Evolutionary conservation across 2,329 filamentous ascomycete species (phyloP).

Genomic region (Saccharata proteae): DNA sequence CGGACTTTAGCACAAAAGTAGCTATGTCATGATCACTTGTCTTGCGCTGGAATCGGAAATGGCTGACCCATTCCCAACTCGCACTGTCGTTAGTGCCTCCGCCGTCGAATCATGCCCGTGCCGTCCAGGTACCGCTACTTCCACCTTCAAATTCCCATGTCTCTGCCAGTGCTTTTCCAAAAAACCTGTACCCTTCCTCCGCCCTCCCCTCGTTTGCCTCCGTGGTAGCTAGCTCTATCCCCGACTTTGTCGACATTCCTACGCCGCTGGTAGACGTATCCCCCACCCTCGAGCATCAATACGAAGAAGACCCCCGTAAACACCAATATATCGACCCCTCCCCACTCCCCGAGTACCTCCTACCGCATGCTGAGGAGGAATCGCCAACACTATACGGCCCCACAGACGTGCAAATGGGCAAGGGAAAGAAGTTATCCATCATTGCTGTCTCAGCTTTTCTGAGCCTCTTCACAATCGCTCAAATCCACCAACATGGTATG

Average conservation of each 20-base stretch:
- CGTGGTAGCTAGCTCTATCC: slow-evolving; percentile 5
- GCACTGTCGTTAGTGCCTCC: slow-evolving; percentile 5
- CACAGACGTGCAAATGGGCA: slow-evolving; percentile 20
- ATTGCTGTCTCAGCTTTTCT: slow-evolving; percentile 24
- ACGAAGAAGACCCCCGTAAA: neutral
- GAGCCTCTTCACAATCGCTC: slow-evolving; percentile 23
- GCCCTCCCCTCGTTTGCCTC: slow-evolving; percentile 3
- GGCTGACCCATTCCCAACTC: neutral
- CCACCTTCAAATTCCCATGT: neutral
- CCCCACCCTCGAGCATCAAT: neutral
- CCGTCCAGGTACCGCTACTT: slow-evolving; percentile 9
- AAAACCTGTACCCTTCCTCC: slow-evolving; percentile 5
- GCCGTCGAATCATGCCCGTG: slow-evolving; percentile 6
- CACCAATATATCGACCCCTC: neutral
- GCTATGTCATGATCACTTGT: slow-evolving; percentile 4
- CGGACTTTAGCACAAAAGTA: too few species aligned
- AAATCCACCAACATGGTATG: slow-evolving; percentile 23
- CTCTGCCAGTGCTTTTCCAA: neutral
- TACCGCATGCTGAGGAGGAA: too few species aligned
- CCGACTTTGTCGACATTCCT: slow-evolving; percentile 6
- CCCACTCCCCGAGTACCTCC: slow-evolving; percentile 9
- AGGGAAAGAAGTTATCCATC: slow-evolving; percentile 21
- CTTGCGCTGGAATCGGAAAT: slow-evolving; percentile 1
- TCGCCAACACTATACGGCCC: slow-evolving; percentile 10
- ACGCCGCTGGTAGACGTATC: slow-evolving; percentile 9